phyloP scores from a whole-genome alignment of 2,329 filamentous ascomycete genomes.

The Verticillium klebahnii region DNA sequence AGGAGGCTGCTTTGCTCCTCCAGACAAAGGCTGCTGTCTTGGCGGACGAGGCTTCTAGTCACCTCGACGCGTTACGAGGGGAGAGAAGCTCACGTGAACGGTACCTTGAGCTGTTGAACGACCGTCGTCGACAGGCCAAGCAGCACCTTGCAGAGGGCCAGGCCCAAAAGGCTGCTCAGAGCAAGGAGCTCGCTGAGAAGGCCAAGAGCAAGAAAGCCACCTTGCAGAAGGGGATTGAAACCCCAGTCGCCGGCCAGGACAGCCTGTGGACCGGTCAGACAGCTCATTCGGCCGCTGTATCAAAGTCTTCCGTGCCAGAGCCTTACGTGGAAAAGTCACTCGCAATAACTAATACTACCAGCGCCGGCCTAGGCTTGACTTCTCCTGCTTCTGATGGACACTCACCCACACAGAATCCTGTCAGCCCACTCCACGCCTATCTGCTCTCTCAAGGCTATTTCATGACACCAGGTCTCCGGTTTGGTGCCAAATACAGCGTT shows the following conservation, averaged over 20 bases:
- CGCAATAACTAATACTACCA: slow-evolving; percentile 31
- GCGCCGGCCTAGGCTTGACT: slow-evolving; percentile 21
- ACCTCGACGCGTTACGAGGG: slow-evolving; percentile 60
- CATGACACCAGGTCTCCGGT: slow-evolving; percentile 86
- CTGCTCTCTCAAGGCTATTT: slow-evolving; percentile 78
- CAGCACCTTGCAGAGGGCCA: slow-evolving; percentile 33
- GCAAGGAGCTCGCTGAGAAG: slow-evolving; percentile 17
- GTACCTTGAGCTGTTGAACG: slow-evolving; percentile 57
- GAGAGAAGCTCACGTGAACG: slow-evolving; percentile 52
- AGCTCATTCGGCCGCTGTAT: not conserved
- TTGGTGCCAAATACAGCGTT: slow-evolving; percentile 89
- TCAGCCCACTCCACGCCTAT: slow-evolving; percentile 66
- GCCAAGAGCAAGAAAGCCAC: slow-evolving; percentile 14
- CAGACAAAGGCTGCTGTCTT: slow-evolving; percentile 73
- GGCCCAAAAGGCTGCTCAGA: slow-evolving; percentile 26
- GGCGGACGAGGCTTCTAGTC: slow-evolving; percentile 71
- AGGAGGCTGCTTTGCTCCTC: slow-evolving; percentile 80
- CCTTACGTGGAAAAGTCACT: slow-evolving; percentile 12
- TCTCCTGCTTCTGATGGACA: not conserved
- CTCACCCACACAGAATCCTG: slow-evolving; percentile 10
- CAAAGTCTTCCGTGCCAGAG: not conserved
- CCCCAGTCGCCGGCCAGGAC: not conserved
- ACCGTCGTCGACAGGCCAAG: slow-evolving; percentile 36
- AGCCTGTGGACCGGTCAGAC: not conserved
- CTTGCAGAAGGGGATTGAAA: not conserved